Evolutionary conservation across 176 grass and related monocot genomes (phyloP), one percentile per base, ranked within the genome.

Genomic region (Themeda triandra): DNA sequence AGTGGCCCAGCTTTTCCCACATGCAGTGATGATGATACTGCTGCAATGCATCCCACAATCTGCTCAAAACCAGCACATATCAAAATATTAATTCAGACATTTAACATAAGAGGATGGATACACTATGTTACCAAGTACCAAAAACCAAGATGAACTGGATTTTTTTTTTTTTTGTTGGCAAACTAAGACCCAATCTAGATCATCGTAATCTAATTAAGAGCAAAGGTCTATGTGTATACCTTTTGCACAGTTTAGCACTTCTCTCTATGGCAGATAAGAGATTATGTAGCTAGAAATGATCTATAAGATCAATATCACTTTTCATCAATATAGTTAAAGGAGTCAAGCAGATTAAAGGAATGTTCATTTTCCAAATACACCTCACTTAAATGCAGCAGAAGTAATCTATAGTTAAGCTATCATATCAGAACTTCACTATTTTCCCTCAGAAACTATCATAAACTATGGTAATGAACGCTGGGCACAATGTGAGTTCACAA

Each of bases 1-100:
- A 99, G 66, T 45, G 96, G 96, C 41, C 96, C 96, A 66, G 96
- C 96, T 87, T 99, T 99, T 25, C 96, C 96, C 49, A 99, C 87
- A 85, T 94, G 89, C 63, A 99, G 79, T 60, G 96, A 99, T 73
- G 93, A 90, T 63, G 96, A 99, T 82, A 94, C 93, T n/a, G 96
- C 93, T 78, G 89, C 91, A 90, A 96, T 94, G 73, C 86, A 80
- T 56, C 96, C 96, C 27, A 94, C 80, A 74, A 98, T 25, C 96
- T 98, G 86, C 32, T 69, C 77, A 81, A 86, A 86, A 86, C 35
- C 45, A 90, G 14, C 41, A 82, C 8, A 66, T 66, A 46, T 5
- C 13, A 6, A 30, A 29, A 64, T 64, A 64, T 30, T 9, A 75
- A 80, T 84, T 74, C 46, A 15, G 21, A 35, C 1, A 75, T 75